Evolutionary conservation across 2,329 filamentous ascomycete genomes (phyloP), one percentile per base, ranked within the genome.

Genomic region (Calonectria pauciramosa): DNA sequence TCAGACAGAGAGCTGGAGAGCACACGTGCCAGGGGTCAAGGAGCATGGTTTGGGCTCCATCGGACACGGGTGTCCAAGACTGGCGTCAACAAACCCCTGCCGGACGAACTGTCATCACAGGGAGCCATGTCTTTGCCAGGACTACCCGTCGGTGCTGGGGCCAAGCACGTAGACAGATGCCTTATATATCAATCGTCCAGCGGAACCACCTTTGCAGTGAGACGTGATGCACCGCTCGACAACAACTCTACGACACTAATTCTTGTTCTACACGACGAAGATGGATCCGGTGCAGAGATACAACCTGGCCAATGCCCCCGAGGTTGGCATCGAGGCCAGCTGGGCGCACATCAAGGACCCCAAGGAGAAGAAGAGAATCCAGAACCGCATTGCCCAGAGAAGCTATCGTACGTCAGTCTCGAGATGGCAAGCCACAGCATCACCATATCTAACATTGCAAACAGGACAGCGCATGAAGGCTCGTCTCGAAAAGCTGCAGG

Each of bases 321-420:
- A 68, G 9, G 47, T 68, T 20, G 65, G 65, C 34, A 36, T 56
- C 36, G 65, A 68, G 16, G 65, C 65, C 49, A 54, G 49, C 65
- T 70, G 68, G 68, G 68, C 68, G 18, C 41, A 70, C 56, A 52
- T 64, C 30, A 70, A 70, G 16, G 68, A 70, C 30, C 68, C 68
- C 23, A 70, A 70, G 60, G 68, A 70, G 34, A 70, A 70, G 56
- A 70, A 70, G 47, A 64, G 60, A 30, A 63, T 70, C 54, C 68
- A 70, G 32, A 70, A 70, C 56, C 60, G 68, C 44, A 70, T 70
- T 30, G 68, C 68, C 4, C 68, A 70, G 36, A 49, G 68, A 60
- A 70, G 68, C 32, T 70, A 70, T 41, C 68, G 68, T 70, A 41
- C 32, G 68, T 69, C 28, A 3, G 34, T 14, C 9, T 6, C 52